A percentile compares a stretch with the other conserved stretches of the same genome.
Evolutionary conservation across 225 moss, liverwort and hornwort species (phyloP).

Genomic region (Pseudoscleropodium purum): DNA sequence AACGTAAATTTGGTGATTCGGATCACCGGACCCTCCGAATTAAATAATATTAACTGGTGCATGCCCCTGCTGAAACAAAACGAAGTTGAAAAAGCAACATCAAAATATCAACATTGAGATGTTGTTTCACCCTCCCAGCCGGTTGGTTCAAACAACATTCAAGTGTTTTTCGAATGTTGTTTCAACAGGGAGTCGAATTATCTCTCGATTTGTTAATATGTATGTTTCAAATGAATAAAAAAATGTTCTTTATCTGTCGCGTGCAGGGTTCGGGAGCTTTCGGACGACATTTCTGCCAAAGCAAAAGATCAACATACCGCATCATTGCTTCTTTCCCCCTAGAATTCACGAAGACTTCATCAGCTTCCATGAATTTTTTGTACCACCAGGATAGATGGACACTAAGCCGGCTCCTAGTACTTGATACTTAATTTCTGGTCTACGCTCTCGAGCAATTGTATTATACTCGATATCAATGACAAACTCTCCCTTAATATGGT

Average conservation of each 20-base stretch:
- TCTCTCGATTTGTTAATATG: background rate
- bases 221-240: background rate
- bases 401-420: background rate
- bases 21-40: background rate
- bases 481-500: background rate
- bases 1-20: background rate
- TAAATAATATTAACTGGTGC: background rate
- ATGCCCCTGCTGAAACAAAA: background rate
- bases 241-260: background rate
- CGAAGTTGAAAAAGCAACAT: background rate
- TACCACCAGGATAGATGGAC: background rate
- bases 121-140: background rate
- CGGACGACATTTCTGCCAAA: background rate
- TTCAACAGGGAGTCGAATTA: background rate
- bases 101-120: background rate
- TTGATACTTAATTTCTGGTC: background rate
- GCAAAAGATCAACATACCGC: background rate
- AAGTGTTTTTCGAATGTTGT: background rate
- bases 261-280: background rate
- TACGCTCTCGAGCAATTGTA: slow-evolving; percentile 5
- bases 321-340: background rate
- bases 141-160: background rate
- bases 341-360: background rate
- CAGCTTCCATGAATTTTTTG: background rate
- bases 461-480: background rate